Evolutionary conservation across 306 rosid genomes (phyloP).

Genomic region (Dicorynia guianensis): DNA sequence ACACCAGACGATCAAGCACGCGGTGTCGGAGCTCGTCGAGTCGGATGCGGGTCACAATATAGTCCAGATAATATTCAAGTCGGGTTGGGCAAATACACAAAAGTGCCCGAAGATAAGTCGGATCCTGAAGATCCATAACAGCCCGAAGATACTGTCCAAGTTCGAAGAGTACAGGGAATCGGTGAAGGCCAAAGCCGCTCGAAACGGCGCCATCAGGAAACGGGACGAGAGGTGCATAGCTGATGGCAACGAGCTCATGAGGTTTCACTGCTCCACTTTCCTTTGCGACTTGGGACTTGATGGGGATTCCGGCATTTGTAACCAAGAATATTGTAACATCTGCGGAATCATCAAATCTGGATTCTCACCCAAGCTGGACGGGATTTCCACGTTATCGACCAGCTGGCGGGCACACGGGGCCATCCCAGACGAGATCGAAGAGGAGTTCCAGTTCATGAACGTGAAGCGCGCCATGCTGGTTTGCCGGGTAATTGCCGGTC

Average conservation of each 20-base stretch:
- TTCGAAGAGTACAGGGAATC: slow-evolving; percentile 87
- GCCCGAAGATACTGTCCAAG: slow-evolving; percentile 76
- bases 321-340: slow-evolving; percentile 76
- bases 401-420: slow-evolving; percentile 91
- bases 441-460: slow-evolving; percentile 82
- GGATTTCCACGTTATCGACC: slow-evolving; percentile 85
- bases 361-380: slow-evolving; percentile 86
- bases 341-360: slow-evolving; percentile 90
- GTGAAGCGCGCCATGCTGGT: slow-evolving; percentile 92
- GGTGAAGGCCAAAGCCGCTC: slow-evolving; percentile 72
- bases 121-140: slow-evolving; percentile 88
- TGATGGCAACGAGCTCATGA: slow-evolving; percentile 91
- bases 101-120: slow-evolving; percentile 56
- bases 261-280: slow-evolving; percentile 91
- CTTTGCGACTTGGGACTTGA: slow-evolving; percentile 76
- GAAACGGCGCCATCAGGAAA: slow-evolving; percentile 49
- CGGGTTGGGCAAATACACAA: slow-evolving; percentile 73
- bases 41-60: slow-evolving; percentile 90
- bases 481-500: slow-evolving; percentile 91
- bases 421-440: slow-evolving; percentile 81
- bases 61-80: slow-evolving; percentile 82
- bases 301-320: slow-evolving; percentile 76
- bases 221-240: slow-evolving; percentile 89
- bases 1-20: slow-evolving; percentile 75
- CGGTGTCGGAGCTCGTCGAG: slow-evolving; percentile 74